phyloP scores from a whole-genome alignment of 148 eudicot genomes.

The Pouteria glomerata region DNA sequence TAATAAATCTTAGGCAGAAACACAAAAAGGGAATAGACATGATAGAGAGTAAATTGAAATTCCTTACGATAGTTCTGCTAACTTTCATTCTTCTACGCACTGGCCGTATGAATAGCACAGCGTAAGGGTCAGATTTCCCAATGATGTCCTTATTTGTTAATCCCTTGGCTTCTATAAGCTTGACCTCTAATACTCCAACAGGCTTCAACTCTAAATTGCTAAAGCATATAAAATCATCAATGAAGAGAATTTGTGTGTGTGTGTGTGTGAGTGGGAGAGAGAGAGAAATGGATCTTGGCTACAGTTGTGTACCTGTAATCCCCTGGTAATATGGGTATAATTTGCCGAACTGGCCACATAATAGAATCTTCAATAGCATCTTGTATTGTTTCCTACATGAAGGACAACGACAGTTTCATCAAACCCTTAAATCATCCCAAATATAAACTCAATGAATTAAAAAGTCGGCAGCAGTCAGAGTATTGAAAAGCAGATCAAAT shows the following conservation, averaged over 20 bases:
- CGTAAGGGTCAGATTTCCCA: slow-evolving; percentile 92
- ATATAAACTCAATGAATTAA: not conserved
- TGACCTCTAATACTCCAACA: slow-evolving; percentile 68
- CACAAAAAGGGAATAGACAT: not conserved
- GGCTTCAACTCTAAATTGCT: slow-evolving; percentile 80
- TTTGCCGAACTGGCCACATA: slow-evolving; percentile 82
- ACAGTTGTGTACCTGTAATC: slow-evolving; percentile 55
- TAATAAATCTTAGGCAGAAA: not conserved
- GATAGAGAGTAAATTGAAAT: not conserved
- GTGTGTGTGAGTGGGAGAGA: not conserved
- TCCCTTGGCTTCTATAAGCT: slow-evolving; percentile 80
- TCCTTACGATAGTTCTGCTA: slow-evolving; percentile 70
- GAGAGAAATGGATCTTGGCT: not conserved
- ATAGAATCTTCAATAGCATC: slow-evolving; percentile 93
- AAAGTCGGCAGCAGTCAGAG: not conserved
- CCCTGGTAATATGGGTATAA: slow-evolving; percentile 80
- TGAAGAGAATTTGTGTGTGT: not conserved
- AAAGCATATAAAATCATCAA: slow-evolving; percentile 6
- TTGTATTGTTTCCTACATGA: slow-evolving; percentile 61
- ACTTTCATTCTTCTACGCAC: slow-evolving; percentile 53
- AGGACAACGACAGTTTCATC: not conserved
- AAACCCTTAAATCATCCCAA: not conserved
- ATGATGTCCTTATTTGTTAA: slow-evolving; percentile 70
- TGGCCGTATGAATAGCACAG: slow-evolving; percentile 68
- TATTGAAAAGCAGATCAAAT: not conserved